Evolutionary conservation across 805 yeast genomes (phyloP), one percentile per base, ranked within the genome.

Genomic region (Danielia oregonensis): DNA sequence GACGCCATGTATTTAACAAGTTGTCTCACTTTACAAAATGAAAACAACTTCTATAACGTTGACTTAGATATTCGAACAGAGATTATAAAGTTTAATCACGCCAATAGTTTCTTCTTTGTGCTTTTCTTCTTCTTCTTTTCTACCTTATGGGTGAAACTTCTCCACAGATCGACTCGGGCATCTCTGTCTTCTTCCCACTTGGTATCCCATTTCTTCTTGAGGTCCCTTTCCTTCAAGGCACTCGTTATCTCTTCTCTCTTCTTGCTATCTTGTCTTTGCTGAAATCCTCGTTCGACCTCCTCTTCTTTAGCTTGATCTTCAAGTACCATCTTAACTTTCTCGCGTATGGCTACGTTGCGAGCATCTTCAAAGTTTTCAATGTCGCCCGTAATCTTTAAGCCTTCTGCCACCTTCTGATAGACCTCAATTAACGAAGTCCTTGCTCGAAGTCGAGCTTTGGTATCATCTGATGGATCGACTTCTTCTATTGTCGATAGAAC

Each of bases 181-280:
- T 78, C 86, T 30, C 86, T 42, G 10, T 68, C 68, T 33, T 70
- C 74, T 44, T 80, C 87, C 88, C 88, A 82, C 14, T 64, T 59
- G 31, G 61, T 52, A 24, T 68, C 71, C 45, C 67, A 52, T 59
- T 26, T 51, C 16, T 34, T 39, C 31, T 61, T 53, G 16, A 37
- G 29, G 34, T 55, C 55, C 27, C 60, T 52, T 9, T 59, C 55
- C 37, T 61, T 60, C 11, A 55, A 69, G 39, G 34, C 70, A 64
- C 70, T 43, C 28, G 52, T 51, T 9, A 47, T 24, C 17, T 57
- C 60, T 17, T 51, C 51, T 14, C 46, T 44, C 32, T 37, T 42
- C 21, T 50, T 54, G 6, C 42, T 44, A 15, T 58, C 61, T 35
- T 61, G 56, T 5, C 60, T 51, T 37, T 57, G 64, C 26, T 54